These are phyloP conservation scores for Perilla frutescens DNA, from an alignment of 257 asterid species.

Conservation along the genomic window DNA sequence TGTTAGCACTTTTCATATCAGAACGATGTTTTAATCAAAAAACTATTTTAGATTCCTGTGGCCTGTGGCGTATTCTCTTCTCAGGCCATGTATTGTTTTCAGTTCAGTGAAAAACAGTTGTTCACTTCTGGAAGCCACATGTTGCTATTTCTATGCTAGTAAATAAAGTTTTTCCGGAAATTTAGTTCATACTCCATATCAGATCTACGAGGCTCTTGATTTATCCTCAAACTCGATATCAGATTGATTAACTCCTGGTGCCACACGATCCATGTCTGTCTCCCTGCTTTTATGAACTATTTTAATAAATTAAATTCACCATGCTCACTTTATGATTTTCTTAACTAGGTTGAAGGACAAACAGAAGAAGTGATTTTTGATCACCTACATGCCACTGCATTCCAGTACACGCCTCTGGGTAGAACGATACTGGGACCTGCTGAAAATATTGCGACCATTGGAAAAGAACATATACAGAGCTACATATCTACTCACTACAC, in stretches of 20 bases:
- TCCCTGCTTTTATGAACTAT: neutral
- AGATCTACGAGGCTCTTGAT: conserved; percentile 11
- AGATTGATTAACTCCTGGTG: too few species aligned
- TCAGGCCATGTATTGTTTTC: neutral
- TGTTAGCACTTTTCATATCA: too few species aligned
- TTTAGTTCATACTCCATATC: neutral
- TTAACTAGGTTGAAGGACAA: conserved; percentile 76
- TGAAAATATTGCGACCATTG: conserved; percentile 66
- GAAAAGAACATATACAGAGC: conserved; percentile 57
- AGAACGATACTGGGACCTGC: conserved; percentile 94
- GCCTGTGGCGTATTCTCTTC: neutral
- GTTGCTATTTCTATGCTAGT: neutral
- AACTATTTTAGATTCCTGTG: neutral
- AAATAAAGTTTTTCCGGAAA: neutral
- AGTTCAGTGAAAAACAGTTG: neutral
- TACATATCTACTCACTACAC: conserved; percentile 83
- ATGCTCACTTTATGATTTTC: conserved; percentile 7
- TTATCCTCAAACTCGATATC: neutral
- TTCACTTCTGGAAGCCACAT: neutral
- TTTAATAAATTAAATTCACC: neutral
- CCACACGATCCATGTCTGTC: too few species aligned
- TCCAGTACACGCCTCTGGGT: conserved; percentile 85
- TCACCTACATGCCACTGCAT: conserved; percentile 92
- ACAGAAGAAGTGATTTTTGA: conserved; percentile 90
- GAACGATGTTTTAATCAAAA: neutral